Base-by-base conservation (phyloP, 108 stramenopile species). In the Skeletonema menzelii region DNA sequence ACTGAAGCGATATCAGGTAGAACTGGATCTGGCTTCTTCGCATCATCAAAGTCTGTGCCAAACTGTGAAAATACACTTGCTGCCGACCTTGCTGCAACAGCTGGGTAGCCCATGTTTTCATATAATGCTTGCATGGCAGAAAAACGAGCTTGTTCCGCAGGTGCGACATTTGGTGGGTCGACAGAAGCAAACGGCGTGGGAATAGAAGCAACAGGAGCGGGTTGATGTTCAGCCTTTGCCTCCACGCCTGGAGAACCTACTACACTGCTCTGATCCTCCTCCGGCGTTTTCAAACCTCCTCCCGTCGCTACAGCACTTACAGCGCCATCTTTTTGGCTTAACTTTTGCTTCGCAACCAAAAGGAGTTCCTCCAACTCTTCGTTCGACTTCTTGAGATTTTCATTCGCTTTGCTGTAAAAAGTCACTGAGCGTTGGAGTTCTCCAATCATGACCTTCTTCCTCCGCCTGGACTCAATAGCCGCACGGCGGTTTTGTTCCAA, bases 401-500 rank as follows among this genome's bases (percentile, higher is more conserved):
- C 58, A 30, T 80, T 80, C 27, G 70, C 69, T 61, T 76, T 80
- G 15, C 34, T 71, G 46, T 78, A 78, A 26, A 78, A 71, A 5
- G 42, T 35, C 53, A 78, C 70, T 13, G 63, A 65, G 27, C 64
- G 58, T 32, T 71, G 58, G 15, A 78, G 70, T 26, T 70, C 77
- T 60, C 27, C 77, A 15, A 71, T 37, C 77, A 71, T 71, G 17
- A 71, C 77, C 64, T 78, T 78, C 65, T 71, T 78, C 40, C 77
- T 69, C 20, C 77, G 70, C 17, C 77, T 60, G 3, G 69, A 78
- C 40, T 78, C 77, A 5, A 70, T 53, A 11, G 69, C 70, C 11
- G 69, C 77, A 38, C 77, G 77, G 19, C 77, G 77, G 63, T 78
- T 78, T 37, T 78, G 77, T 26, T 77, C 76, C 8, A 77, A 62